These are phyloP conservation scores for Ulota crispa DNA, from an alignment of 225 moss, liverwort and hornwort genomes.

Conservation along the genomic window DNA sequence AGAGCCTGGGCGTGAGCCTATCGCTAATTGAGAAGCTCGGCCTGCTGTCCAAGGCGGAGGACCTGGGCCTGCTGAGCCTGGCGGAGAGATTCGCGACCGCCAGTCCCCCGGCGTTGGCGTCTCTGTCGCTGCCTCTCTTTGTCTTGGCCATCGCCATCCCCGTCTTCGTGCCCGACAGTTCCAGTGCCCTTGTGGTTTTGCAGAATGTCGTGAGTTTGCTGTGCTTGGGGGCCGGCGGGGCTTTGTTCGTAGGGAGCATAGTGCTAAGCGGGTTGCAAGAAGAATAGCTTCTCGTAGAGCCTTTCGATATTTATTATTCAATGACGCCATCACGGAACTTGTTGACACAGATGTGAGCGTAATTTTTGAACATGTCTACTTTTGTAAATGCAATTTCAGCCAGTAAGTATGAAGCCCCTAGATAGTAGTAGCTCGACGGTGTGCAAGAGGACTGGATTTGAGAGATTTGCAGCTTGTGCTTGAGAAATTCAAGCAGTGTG, in stretches of 20 bases:
- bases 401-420: conserved; percentile 6
- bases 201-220: conserved; percentile 67
- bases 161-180: conserved; percentile 67
- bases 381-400: conserved; percentile 24
- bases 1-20: conserved; percentile 74
- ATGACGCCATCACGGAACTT: conserved; percentile 17
- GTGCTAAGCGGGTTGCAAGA: conserved; percentile 85
- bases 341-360: conserved; percentile 10
- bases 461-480: conserved; percentile 17
- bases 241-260: conserved; percentile 73
- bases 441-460: conserved; percentile 17
- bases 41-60: conserved; percentile 87
- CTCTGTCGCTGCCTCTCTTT: conserved; percentile 67
- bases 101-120: conserved; percentile 73
- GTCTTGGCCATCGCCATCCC: conserved; percentile 62
- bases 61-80: conserved; percentile 78
- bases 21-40: conserved; percentile 89
- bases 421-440: background rate
- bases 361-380: conserved; percentile 19
- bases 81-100: conserved; percentile 80
- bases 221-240: conserved; percentile 56
- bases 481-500: conserved; percentile 26
- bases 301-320: conserved; percentile 13
- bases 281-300: conserved; percentile 35
- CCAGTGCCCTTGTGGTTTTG: conserved; percentile 44